Percentiles rank a stretch among this genome's conserved stretches.
These are phyloP conservation scores for Periconia macrospinosa DNA, from an alignment of 2,329 filamentous ascomycete species.

Conservation along the genomic window DNA sequence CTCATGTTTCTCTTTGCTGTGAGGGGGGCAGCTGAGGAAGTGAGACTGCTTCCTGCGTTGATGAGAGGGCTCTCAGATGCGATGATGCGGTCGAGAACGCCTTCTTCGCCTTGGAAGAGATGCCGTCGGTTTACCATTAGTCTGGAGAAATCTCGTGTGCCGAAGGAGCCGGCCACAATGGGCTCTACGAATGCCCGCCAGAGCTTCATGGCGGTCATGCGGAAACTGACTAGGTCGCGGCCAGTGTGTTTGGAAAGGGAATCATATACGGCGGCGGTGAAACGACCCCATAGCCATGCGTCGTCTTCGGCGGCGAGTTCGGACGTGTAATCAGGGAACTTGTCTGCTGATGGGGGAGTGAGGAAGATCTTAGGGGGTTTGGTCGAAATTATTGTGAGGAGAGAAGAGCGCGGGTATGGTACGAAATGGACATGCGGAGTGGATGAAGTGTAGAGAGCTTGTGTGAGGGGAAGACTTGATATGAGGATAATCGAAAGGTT, in stretches of 20 bases:
- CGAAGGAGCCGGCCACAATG: constrained; percentile 71
- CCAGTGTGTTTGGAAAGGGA: constrained; percentile 78
- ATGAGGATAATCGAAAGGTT: constrained; percentile 77
- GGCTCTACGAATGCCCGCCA: constrained; percentile 87
- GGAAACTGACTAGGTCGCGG: constrained; percentile 75
- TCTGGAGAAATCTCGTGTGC: constrained; percentile 79
- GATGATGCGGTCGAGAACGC: constrained; percentile 66
- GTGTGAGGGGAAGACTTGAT: constrained; percentile 69
- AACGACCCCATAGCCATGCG: constrained; percentile 74
- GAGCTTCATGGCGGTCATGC: constrained; percentile 68
- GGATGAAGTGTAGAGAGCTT: constrained; percentile 69
- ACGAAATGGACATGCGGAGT: constrained; percentile 81
- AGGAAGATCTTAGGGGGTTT: constrained; percentile 52
- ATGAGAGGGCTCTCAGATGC: background rate
- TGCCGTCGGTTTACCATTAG: constrained; percentile 72
- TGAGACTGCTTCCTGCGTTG: background rate
- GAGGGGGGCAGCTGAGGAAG: constrained; percentile 4
- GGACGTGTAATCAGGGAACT: constrained; percentile 49
- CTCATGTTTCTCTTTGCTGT: constrained; percentile 14
- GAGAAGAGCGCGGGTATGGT: constrained; percentile 79
- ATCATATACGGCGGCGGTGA: constrained; percentile 84
- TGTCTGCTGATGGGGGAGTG: constrained; percentile 39
- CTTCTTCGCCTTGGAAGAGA: constrained; percentile 72
- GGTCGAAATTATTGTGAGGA: constrained; percentile 71
- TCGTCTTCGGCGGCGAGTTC: constrained; percentile 60